phyloP scores from a whole-genome alignment of 495 filamentous ascomycete species.

The Podospora pseudoanserina region DNA sequence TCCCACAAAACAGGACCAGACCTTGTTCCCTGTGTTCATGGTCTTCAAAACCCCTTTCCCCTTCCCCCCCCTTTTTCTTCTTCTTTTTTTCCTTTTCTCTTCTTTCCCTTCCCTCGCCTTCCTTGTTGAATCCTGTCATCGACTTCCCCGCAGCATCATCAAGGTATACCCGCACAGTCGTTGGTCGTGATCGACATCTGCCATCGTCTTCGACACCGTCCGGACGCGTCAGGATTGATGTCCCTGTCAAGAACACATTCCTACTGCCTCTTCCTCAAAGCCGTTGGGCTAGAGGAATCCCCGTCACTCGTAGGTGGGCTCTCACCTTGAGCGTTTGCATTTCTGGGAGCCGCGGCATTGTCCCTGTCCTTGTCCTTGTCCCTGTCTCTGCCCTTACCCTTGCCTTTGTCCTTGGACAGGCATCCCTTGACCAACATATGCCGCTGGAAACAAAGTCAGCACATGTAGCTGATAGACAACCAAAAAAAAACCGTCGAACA shows the following conservation, averaged over 20 bases:
- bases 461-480: background rate
- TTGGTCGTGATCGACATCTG: background rate
- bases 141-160: background rate
- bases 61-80: too few species aligned
- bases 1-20: background rate
- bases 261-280: background rate
- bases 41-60: background rate
- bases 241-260: background rate
- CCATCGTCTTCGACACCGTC: background rate
- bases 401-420: constrained; percentile 27
- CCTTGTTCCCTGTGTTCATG: too few species aligned
- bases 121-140: too few species aligned
- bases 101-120: too few species aligned
- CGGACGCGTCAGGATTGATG: background rate
- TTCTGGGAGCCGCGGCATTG: background rate
- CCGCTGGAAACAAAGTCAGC: constrained; percentile 50
- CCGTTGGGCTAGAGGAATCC: background rate
- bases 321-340: background rate
- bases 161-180: background rate
- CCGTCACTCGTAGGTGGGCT: background rate
- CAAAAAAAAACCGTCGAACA: background rate
- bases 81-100: too few species aligned
- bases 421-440: constrained; percentile 94
- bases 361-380: background rate
- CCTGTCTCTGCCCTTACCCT: constrained; percentile 32